phyloP scores from a whole-genome alignment of 2,329 filamentous ascomycete genomes.

The Coniochaeta pulveracea region DNA sequence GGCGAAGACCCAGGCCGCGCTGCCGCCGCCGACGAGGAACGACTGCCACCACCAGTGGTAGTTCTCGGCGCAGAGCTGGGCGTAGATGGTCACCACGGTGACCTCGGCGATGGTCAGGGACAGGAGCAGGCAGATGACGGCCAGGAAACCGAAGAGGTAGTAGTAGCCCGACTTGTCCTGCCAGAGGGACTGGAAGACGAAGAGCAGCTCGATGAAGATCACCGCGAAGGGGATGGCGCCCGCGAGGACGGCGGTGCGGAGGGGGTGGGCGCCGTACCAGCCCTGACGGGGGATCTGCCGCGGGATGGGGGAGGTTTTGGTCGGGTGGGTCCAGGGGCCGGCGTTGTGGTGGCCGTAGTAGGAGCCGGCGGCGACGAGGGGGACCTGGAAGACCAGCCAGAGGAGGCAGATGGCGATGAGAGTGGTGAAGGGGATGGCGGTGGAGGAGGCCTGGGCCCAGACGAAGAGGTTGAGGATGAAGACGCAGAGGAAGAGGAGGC shows the following conservation, averaged over 20 bases:
- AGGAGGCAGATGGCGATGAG: constrained; percentile 61
- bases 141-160: constrained; percentile 81
- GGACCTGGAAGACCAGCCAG: constrained; percentile 79
- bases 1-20: constrained; percentile 68
- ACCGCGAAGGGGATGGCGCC: constrained; percentile 78
- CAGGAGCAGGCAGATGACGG: constrained; percentile 60
- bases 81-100: constrained; percentile 72
- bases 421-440: constrained; percentile 74
- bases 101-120: constrained; percentile 72
- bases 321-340: constrained; percentile 68
- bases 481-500: constrained; percentile 60
- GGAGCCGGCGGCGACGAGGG: constrained; percentile 70
- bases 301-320: constrained; percentile 60
- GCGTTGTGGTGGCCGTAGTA: constrained; percentile 63
- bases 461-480: constrained; percentile 82
- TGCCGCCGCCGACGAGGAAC: constrained; percentile 68
- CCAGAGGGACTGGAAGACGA: constrained; percentile 80
- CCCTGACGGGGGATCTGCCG: constrained; percentile 64
- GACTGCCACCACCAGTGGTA: constrained; percentile 92
- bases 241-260: constrained; percentile 57
- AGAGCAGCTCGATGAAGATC: constrained; percentile 78
- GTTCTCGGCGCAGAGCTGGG: constrained; percentile 75
- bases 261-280: constrained; percentile 60
- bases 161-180: constrained; percentile 88
- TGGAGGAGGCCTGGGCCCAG: constrained; percentile 82